These are phyloP conservation scores for Orbilia javanica DNA, from an alignment of 2,329 filamentous ascomycete species.

Conservation along the genomic window DNA sequence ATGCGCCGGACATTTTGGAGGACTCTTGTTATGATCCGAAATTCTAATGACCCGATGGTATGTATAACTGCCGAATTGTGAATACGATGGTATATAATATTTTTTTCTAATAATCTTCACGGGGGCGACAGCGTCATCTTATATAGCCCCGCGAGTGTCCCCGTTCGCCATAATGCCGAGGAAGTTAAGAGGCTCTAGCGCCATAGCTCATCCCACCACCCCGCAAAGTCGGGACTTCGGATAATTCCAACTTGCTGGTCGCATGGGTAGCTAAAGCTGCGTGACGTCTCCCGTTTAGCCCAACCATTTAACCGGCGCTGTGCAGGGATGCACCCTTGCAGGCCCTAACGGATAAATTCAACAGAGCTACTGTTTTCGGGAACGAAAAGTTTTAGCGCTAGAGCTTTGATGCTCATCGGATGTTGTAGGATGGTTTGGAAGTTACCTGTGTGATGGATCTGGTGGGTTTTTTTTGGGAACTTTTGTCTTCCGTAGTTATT, in stretches of 20 bases:
- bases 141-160: conserved; percentile 30
- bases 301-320: conserved; percentile 36
- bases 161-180: conserved; percentile 7
- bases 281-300: conserved; percentile 46
- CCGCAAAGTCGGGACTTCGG: conserved; percentile 55
- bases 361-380: conserved; percentile 15
- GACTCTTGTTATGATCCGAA: neutral
- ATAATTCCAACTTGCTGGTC: no score
- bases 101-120: neutral
- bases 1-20: conserved; percentile 46
- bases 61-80: neutral
- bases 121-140: neutral
- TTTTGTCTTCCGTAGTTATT: conserved; percentile 35
- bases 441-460: neutral
- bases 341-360: conserved; percentile 32
- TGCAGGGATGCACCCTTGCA: conserved; percentile 10
- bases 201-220: conserved; percentile 40
- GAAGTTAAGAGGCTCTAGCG: conserved; percentile 21
- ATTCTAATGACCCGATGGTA: neutral
- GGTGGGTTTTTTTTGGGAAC: neutral
- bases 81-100: no score
- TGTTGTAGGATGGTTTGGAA: neutral
- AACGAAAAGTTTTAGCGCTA: neutral
- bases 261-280: neutral
- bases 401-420: neutral